Base-by-base conservation (phyloP, 495 filamentous ascomycete species). In the Podospora tetraspora region DNA sequence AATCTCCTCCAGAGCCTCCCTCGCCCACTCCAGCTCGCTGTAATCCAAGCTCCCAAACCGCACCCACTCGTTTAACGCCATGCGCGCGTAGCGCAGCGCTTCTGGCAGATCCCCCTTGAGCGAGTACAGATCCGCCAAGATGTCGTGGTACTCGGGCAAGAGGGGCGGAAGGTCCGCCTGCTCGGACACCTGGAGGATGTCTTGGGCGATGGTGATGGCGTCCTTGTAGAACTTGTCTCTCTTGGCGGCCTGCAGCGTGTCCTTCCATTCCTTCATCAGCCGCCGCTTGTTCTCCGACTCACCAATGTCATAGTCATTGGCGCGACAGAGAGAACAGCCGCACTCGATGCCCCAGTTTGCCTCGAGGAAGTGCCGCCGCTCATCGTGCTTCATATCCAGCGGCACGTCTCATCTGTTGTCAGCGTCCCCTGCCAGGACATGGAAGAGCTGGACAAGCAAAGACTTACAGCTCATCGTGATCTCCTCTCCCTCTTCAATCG, bases 401-500 rank as follows among this genome's bases (percentile, higher is more conserved):
- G 77, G 76, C 9, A 77, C 74, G 23, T 82, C 79, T 81, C 22
- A 52, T 43, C 23, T 63, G n/a, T 0, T 19, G 58, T 61, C 29
- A 43, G 29, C 32, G 24, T 13, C 1, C 3, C 5, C 16, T 37
- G 21, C 22, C 9, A 29, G 21, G 11, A 11, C 24, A 1, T 1
- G 1, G 1, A 16, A 11, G 52, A 11, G 8, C 19, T 21, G 3
- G 43, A 5, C 10, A 7, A 6, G 22, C 10, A n/a, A 32, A 29
- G n/a, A 64, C 77, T 32, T 73, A 80, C 81, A 82, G 64, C 78
- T 80, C 59, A 83, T 80, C 10, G 62, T 66, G 25, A 83, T 77
- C 66, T 83, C 81, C 10, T 81, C 77, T 30, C 79, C 80, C 0
- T 73, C 64, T 59, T 78, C 70, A n/a, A 82, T 81, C 52, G 76